phyloP scores from a whole-genome alignment of 805 yeast genomes.

The Candida pini region DNA sequence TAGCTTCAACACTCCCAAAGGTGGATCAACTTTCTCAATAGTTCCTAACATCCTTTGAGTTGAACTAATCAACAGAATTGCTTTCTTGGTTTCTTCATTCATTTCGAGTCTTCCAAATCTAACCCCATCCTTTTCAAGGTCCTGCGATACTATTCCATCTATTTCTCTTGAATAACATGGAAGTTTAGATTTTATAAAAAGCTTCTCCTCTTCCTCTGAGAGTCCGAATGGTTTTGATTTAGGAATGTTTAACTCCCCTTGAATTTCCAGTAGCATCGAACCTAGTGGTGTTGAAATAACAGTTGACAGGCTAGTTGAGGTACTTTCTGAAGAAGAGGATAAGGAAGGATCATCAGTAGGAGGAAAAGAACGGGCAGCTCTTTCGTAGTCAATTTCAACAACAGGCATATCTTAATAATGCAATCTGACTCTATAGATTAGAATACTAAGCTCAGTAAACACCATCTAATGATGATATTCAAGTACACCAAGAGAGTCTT shows the following conservation, averaged over 20 bases:
- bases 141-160: too few relatives aligned
- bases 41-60: conserved; percentile 66
- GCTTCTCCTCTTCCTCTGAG: conserved; percentile 29
- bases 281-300: conserved; percentile 52
- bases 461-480: too few relatives aligned
- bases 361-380: conserved; percentile 11
- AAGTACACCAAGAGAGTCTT: too few relatives aligned
- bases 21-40: conserved; percentile 53
- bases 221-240: conserved; percentile 26
- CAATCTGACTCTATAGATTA: too few relatives aligned
- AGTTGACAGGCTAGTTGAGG: too few relatives aligned
- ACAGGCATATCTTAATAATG: too few relatives aligned
- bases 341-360: too few relatives aligned
- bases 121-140: conserved; percentile 40
- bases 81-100: conserved; percentile 39
- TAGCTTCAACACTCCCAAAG: conserved; percentile 57
- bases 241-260: conserved; percentile 62
- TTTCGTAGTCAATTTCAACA: conserved; percentile 12
- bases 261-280: conserved; percentile 59
- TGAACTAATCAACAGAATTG: conserved; percentile 58
- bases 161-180: conserved; percentile 15
- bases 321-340: too few relatives aligned
- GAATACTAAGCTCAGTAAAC: too few relatives aligned
- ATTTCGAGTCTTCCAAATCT: conserved; percentile 45
- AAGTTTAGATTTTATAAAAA: conserved; percentile 29